Base-by-base conservation (phyloP, 2,329 filamentous ascomycete genomes). In the Cladobotryum protrusum region DNA sequence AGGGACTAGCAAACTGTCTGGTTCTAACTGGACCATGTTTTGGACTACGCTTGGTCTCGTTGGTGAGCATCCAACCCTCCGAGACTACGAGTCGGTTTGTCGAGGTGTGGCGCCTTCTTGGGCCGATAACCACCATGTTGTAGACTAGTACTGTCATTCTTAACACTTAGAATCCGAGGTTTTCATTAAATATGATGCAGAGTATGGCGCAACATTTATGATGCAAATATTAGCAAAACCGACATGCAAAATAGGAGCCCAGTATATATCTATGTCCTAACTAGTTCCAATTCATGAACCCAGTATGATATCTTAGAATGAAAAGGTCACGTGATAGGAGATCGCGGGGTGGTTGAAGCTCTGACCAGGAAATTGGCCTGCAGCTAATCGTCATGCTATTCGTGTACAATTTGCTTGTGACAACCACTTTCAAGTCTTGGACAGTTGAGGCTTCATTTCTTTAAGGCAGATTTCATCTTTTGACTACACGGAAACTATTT, bases 21-120 rank as follows among this genome's bases (percentile, higher is more conserved):
- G 80, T n/a, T 87, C 81, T 42, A 85, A 91, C 58, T 99, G 93
- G 93, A 89, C 90, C 3, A 96, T 97, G 90, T 99, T 99, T 63
- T 99, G 93, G 91, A 99, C 93, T 2, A 93, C 87, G 1, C 76
- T 80, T 1, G 79, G 81, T 43, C 74, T 85, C 49, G 71, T 81
- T 40, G 70, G 79, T 43, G 75, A 78, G 52, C 70, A 74, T 34
- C 68, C 73, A 52, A 74, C 69, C 43, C 80, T 89, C 54, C 64
- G 67, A 52, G 86, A 90, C 63, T 91, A 90, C 61, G 85, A 89
- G 64, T 76, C 76, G 47, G 86, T 91, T n/a, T 91, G 87, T 63
- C 77, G 85, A 49, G 68, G 69, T 13, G 76, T 86, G 33, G 68
- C 76, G 52, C 82, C 83, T 12, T 83, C 79, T 7, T 86, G 83